Conservation (phyloP, 2,329 filamentous ascomycete genomes). For the Colletotrichum sp. region DNA sequence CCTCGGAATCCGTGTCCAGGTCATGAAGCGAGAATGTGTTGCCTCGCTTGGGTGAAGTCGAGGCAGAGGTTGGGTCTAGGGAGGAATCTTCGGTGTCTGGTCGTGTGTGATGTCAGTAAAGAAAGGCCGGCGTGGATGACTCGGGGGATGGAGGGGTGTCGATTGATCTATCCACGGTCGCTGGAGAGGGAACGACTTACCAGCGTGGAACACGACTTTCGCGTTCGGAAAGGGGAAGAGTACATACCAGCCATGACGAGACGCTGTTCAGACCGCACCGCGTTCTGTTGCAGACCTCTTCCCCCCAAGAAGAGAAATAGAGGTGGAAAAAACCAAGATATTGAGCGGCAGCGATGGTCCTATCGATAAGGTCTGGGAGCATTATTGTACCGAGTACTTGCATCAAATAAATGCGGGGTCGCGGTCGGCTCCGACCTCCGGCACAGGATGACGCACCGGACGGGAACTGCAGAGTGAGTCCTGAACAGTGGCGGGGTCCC, state of each 20-base stretch:
- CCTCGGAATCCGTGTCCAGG: conserved; percentile 17
- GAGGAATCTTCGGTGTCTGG: background rate
- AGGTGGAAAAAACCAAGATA: background rate
- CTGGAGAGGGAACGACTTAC: conserved; percentile 3
- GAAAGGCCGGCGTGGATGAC: background rate
- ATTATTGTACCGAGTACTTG: background rate
- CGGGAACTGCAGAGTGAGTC: background rate
- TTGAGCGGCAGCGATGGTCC: background rate
- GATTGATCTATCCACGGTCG: background rate
- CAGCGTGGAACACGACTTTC: conserved; percentile 2
- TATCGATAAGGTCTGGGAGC: background rate
- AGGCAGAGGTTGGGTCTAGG: conserved; percentile 17
- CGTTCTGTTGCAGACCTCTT: background rate
- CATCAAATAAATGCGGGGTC: background rate
- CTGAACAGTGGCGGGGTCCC: background rate
- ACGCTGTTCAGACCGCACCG: background rate
- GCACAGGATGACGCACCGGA: background rate
- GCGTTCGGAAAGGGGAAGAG: background rate
- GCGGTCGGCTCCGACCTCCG: conserved; percentile 14
- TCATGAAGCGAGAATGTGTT: conserved; percentile 5
- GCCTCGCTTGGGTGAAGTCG: conserved; percentile 19
- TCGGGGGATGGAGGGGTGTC: background rate
- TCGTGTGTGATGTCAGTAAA: background rate
- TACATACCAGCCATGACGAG: conserved; percentile 23
- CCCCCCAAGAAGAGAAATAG: background rate